Evolutionary conservation across 257 asterid species (phyloP).

Genomic region (Haberlea rhodopensis): DNA sequence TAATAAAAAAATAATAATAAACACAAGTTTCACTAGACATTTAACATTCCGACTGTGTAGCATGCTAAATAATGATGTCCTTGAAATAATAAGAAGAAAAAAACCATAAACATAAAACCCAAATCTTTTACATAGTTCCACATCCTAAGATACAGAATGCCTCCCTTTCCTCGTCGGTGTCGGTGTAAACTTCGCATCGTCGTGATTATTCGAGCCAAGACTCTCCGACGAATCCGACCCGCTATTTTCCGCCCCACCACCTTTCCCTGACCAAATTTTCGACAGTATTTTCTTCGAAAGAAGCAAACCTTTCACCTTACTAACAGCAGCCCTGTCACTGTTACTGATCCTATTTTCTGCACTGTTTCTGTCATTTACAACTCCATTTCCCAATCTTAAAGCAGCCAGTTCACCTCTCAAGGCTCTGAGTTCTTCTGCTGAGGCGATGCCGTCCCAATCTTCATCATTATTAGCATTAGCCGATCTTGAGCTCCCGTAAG

Average conservation of each 20-base stretch:
- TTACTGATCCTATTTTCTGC: slow-evolving; percentile 34
- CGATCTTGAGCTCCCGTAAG: slow-evolving; percentile 76
- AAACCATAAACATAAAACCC: slow-evolving; percentile 13
- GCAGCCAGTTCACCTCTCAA: slow-evolving; percentile 83
- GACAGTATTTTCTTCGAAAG: slow-evolving; percentile 73
- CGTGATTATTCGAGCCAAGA: slow-evolving; percentile 63
- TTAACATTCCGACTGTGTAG: slow-evolving; percentile 19
- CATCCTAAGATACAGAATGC: slow-evolving; percentile 74
- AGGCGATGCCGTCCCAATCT: slow-evolving; percentile 95
- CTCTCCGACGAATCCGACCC: slow-evolving; percentile 94
- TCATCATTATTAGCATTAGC: slow-evolving; percentile 75
- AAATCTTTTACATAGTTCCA: slow-evolving; percentile 7
- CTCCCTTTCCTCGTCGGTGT: slow-evolving; percentile 69
- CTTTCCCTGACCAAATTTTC: slow-evolving; percentile 76
- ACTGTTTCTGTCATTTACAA: slow-evolving; percentile 34
- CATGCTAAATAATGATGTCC: slow-evolving; percentile 18
- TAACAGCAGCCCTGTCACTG: slow-evolving; percentile 53
- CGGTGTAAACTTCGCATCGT: slow-evolving; percentile 69
- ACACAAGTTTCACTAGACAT: slow-evolving; percentile 9
- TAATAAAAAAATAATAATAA: slow-evolving; percentile 1
- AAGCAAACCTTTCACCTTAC: slow-evolving; percentile 67
- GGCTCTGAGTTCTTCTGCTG: slow-evolving; percentile 82
- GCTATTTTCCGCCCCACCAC: slow-evolving; percentile 62
- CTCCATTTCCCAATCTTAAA: slow-evolving; percentile 61
- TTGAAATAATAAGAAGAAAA: neutral